A percentile compares a stretch with the other conserved stretches of the same genome.
Evolutionary conservation across 2,329 filamentous ascomycete species (phyloP).

Genomic region (Colletotrichum sansevieriae): DNA sequence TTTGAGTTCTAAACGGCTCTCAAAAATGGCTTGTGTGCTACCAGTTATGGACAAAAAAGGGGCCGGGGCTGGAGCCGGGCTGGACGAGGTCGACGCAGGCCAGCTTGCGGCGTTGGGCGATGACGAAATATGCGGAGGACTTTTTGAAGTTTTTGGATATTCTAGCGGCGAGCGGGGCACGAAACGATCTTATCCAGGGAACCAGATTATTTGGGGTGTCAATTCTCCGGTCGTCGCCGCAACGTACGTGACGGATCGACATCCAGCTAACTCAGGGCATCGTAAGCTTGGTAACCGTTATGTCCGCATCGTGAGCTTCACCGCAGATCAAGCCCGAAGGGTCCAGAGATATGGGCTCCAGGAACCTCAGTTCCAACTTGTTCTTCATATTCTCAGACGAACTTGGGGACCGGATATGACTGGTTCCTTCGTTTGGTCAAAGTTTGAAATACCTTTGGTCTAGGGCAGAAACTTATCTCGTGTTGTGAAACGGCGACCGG

Average conservation of each 20-base stretch:
- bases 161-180: neutral
- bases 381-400: constrained; percentile 4
- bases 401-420: constrained; percentile 10
- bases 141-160: neutral
- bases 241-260: no score
- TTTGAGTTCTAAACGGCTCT: neutral
- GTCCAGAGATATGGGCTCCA: no score
- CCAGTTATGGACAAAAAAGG: no score
- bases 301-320: no score
- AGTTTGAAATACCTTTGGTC: neutral
- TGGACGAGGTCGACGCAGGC: neutral
- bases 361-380: neutral
- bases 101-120: constrained; percentile 6
- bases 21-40: neutral
- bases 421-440: constrained; percentile 17
- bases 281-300: no score
- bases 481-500: no score
- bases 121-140: constrained; percentile 8
- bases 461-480: no score
- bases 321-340: neutral
- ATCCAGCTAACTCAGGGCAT: no score
- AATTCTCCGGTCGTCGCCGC: neutral
- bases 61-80: no score
- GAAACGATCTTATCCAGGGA: neutral
- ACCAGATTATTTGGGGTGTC: neutral